Evolutionary conservation across 1,284 basidiomycete species (phyloP), one percentile per base, ranked within the genome.

Genomic region (Rhodotorula sp.): DNA sequence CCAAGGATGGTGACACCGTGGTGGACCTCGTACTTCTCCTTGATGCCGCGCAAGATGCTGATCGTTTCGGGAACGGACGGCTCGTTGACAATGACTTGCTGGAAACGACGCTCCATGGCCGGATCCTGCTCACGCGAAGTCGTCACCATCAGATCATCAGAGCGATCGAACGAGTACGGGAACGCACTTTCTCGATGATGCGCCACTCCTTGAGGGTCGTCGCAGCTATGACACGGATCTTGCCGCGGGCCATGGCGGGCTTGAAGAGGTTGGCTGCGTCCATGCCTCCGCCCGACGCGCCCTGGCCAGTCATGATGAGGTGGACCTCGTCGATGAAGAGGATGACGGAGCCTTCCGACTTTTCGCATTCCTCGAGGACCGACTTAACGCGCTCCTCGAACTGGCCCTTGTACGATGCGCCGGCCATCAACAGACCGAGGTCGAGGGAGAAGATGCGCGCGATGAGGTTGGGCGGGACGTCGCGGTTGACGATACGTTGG

Each of bases 351-450:
- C 65, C 93, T 88, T 0, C 88, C 7, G 91, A 87, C 81, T 96
- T 94, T 81, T 98, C 95, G 71, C 98, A 89, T 81, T 99, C 96
- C 80, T 80, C 87, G 61, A 98, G 83, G 68, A 98, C 92, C 20
- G 89, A 84, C 82, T 97, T 98, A 82, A 98, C 88, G 59, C 95
- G 90, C 80, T 99, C 95, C 82, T 99, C 95, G 81, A 94, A 99
- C 82, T 98, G 93, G n/a, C 81, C 81, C 39, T 80, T 79, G 77
- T 79, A 81, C 54, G 73, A 78, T 47, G 93, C 94, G 63, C 95
- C 93, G 10, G 94, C 92, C 90, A 94, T 95, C 69, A 97, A 85
- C 0, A 94, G 91, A 74, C 93, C 95, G 0, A 97, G 90, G 80
- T 97, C 94, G 32, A 94, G 84, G 13, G 62, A 75, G 68, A 89